Percentiles rank a stretch among this genome's conserved stretches.
Evolutionary conservation across 73 alveolate genomes (phyloP).

Genomic region (Tetrahymena borealis): DNA sequence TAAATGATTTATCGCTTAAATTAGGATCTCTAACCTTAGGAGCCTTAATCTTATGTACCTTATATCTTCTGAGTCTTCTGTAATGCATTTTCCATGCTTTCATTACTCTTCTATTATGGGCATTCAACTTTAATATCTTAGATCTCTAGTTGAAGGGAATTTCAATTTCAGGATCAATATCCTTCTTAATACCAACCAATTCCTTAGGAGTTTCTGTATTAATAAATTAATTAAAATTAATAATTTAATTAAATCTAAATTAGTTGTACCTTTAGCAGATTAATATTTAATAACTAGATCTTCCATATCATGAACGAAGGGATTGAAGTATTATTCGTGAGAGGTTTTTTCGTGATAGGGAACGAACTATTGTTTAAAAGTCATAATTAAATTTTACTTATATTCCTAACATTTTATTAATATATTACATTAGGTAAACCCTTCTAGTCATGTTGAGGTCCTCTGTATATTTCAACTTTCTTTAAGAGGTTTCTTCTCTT

Average conservation of each 20-base stretch:
- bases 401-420: too few relatives aligned
- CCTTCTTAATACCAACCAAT: not conserved
- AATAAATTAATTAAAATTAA: not conserved
- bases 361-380: not conserved
- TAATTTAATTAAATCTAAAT: not conserved
- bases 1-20: not conserved
- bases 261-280: not conserved
- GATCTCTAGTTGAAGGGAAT: not conserved
- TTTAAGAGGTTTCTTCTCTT: not conserved
- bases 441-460: not conserved
- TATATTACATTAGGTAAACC: not conserved
- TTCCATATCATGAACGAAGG: not conserved
- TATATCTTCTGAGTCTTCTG: not conserved
- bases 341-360: not conserved
- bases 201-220: not conserved
- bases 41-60: not conserved
- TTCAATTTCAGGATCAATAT: not conserved
- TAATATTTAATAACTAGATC: not conserved
- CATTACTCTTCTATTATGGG: not conserved
- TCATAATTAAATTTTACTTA: too few relatives aligned
- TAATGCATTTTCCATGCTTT: not conserved
- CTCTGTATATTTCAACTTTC: not conserved
- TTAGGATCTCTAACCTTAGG: not conserved
- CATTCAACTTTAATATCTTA: not conserved
- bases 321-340: not conserved